Conservation (phyloP, 805 yeast species). For the Candida maesae region DNA sequence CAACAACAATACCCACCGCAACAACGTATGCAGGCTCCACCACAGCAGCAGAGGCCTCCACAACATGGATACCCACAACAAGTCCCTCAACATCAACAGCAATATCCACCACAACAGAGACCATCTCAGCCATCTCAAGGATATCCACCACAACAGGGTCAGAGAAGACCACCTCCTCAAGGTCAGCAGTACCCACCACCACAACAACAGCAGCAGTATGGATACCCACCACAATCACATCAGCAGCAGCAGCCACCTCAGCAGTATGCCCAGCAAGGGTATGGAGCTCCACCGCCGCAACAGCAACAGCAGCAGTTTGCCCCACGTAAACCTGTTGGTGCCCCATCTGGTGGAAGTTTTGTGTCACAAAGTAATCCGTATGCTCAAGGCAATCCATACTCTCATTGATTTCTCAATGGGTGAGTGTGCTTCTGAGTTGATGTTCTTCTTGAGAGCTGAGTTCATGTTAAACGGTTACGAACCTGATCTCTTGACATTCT, state of each 20-base stretch:
- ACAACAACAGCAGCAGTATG: slow-evolving; percentile 3
- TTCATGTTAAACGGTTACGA: no score
- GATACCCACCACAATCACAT: slow-evolving; percentile 10
- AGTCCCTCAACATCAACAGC: slow-evolving; percentile 2
- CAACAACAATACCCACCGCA: slow-evolving; percentile 4
- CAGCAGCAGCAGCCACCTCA: slow-evolving; percentile 4
- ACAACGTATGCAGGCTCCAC: slow-evolving; percentile 8
- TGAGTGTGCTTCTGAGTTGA: no score
- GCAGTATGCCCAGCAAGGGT: not conserved
- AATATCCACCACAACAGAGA: slow-evolving; percentile 3
- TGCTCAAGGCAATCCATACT: slow-evolving; percentile 17
- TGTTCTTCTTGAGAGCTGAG: no score
- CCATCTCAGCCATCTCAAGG: slow-evolving; percentile 3
- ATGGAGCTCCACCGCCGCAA: no score
- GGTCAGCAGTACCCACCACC: not conserved
- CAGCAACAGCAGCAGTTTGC: slow-evolving; percentile 5
- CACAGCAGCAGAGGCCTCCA: slow-evolving; percentile 5
- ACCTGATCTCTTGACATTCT: no score
- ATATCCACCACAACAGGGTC: slow-evolving; percentile 2
- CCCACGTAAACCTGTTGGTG: slow-evolving; percentile 4
- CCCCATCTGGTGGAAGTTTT: slow-evolving; percentile 9
- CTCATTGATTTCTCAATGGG: slow-evolving; percentile 5
- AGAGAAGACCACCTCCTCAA: slow-evolving; percentile 7
- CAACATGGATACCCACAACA: slow-evolving; percentile 7
- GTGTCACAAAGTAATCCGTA: slow-evolving; percentile 8